Percentiles rank a stretch among this genome's conserved stretches.
Conservation (phyloP, 495 filamentous ascomycete genomes). For the Aspergillus ostianus region DNA sequence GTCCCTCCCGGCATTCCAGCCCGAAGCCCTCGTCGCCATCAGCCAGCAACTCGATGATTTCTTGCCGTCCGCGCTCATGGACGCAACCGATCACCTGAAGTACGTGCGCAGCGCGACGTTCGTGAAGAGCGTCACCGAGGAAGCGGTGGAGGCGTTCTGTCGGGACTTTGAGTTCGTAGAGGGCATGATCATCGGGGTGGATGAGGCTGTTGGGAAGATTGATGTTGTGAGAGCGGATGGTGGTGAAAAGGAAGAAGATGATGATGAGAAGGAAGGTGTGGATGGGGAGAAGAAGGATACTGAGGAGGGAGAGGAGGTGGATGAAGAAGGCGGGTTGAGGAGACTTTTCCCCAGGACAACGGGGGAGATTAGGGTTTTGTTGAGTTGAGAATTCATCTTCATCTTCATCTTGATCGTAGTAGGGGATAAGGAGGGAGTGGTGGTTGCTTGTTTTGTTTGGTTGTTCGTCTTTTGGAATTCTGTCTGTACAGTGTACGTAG, state of each 20-base stretch:
- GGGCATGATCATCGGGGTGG: slow-evolving; percentile 58
- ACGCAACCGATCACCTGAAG: slow-evolving; percentile 78
- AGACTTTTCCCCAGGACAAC: slow-evolving; percentile 78
- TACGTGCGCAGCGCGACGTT: slow-evolving; percentile 65
- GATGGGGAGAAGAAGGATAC: slow-evolving; percentile 27
- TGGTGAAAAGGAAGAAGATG: slow-evolving; percentile 39
- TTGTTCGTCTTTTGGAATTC: not conserved
- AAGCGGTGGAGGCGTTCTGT: slow-evolving; percentile 84
- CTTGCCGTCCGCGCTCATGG: slow-evolving; percentile 87
- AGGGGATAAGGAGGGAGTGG: no score
- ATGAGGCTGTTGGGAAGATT: slow-evolving; percentile 47
- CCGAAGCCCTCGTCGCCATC: slow-evolving; percentile 57
- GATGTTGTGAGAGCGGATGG: slow-evolving; percentile 30
- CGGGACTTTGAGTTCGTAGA: slow-evolving; percentile 90
- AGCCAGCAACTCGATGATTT: slow-evolving; percentile 86
- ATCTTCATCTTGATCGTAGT: no score
- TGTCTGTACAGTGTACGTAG: slow-evolving; percentile 7
- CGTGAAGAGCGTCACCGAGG: slow-evolving; percentile 72
- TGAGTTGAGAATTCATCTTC: slow-evolving; percentile 57
- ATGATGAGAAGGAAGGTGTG: slow-evolving; percentile 15
- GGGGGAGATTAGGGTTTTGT: slow-evolving; percentile 78
- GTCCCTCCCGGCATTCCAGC: slow-evolving; percentile 58
- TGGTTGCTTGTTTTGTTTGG: no score
- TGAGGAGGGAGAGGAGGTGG: slow-evolving; percentile 1
- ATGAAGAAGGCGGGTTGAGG: slow-evolving; percentile 53